These are phyloP conservation scores for Ramularia collo-cygni DNA, from an alignment of 2,329 filamentous ascomycete species.

Conservation along the genomic window DNA sequence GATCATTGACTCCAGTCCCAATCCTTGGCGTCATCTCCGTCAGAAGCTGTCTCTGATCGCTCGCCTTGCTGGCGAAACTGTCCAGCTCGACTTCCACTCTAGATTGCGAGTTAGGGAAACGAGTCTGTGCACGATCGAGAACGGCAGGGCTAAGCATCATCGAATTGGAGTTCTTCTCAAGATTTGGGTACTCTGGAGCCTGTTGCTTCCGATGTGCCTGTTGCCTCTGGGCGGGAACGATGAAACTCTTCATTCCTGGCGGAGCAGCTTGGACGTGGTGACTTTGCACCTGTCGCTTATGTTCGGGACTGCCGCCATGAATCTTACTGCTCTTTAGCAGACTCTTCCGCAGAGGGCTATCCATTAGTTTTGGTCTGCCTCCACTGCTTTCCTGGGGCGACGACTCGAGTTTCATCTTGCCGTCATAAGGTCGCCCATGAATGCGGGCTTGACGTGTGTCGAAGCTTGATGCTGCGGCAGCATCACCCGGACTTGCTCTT, in stretches of 20 bases:
- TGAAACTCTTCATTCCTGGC: too few relatives aligned
- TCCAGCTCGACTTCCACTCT: constrained; percentile 1
- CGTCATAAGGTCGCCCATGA: constrained; percentile 1
- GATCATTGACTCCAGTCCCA: constrained; percentile 3
- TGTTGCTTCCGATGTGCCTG: too few relatives aligned
- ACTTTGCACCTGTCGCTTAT: too few relatives aligned
- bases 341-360: constrained; percentile 22
- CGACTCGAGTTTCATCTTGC: constrained; percentile 11
- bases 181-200: too few relatives aligned
- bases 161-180: too few relatives aligned
- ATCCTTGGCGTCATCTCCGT: constrained; percentile 14
- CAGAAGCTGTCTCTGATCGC: constrained; percentile 26
- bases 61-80: constrained; percentile 20
- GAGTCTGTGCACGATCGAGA: too few relatives aligned
- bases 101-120: too few relatives aligned
- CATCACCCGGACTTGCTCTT: background rate
- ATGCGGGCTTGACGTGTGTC: too few relatives aligned
- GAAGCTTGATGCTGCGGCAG: too few relatives aligned
- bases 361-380: constrained; percentile 9
- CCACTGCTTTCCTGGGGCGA: background rate
- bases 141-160: too few relatives aligned
- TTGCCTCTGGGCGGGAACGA: too few relatives aligned
- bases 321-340: constrained; percentile 20
- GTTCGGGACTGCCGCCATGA: constrained; percentile 5
- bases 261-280: too few relatives aligned